Conservation (phyloP, 495 filamentous ascomycete species). For the Lasiosphaeria miniovina region DNA sequence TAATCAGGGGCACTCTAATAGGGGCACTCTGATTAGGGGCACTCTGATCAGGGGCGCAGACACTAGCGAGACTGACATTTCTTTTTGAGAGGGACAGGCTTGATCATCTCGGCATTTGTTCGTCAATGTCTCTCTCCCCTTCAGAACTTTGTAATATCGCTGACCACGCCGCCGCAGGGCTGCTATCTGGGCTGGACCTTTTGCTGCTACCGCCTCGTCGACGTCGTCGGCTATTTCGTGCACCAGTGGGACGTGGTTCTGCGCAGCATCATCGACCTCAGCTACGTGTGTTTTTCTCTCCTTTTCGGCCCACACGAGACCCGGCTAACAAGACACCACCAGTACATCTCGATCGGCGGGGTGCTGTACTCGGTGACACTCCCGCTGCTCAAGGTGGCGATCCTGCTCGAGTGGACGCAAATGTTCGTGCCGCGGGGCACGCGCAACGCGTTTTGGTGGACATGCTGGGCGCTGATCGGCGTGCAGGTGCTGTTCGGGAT, state of each 20-base stretch:
- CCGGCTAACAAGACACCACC: slow-evolving; percentile 3
- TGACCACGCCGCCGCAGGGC: background rate
- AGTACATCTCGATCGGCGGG: slow-evolving; percentile 4
- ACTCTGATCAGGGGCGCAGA: too few relatives aligned
- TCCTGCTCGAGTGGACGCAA: slow-evolving; percentile 35
- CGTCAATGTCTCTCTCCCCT: background rate
- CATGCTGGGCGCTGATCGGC: slow-evolving; percentile 11
- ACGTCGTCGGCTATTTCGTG: slow-evolving; percentile 25
- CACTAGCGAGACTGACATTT: too few relatives aligned
- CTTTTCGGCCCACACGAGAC: background rate
- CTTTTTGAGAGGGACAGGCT: background rate
- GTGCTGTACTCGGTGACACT: slow-evolving; percentile 25
- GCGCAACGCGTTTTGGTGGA: slow-evolving; percentile 17
- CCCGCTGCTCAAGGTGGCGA: slow-evolving; percentile 30
- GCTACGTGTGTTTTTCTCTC: background rate
- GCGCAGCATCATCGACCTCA: background rate
- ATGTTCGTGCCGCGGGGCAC: slow-evolving; percentile 25
- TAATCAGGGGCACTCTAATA: too few relatives aligned
- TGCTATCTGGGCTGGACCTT: background rate
- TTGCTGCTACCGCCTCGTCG: slow-evolving; percentile 4
- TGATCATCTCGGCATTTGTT: slow-evolving; percentile 6
- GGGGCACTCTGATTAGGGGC: too few relatives aligned
- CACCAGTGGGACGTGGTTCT: slow-evolving; percentile 29
- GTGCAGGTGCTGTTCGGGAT: slow-evolving; percentile 19
- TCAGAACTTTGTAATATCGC: background rate